Evolutionary conservation across 1,284 basidiomycete genomes (phyloP).

Genomic region (Tylopilus sp.): DNA sequence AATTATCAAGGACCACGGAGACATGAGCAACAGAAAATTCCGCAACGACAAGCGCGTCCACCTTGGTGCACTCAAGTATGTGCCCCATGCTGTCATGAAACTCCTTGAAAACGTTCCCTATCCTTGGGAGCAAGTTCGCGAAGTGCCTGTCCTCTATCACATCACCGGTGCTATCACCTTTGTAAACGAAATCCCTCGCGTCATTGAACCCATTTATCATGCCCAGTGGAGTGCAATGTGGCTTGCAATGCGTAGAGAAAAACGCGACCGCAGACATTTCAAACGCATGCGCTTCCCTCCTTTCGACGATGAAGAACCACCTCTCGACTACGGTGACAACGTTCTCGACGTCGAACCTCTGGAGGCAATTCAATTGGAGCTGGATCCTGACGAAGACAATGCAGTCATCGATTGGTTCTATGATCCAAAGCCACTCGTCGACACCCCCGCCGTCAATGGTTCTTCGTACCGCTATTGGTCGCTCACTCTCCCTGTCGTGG

Average conservation of each 20-base stretch:
- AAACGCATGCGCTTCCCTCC: constrained; percentile 99
- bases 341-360: constrained; percentile 97
- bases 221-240: constrained; percentile 99
- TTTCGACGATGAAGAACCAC: constrained; percentile 99
- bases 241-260: constrained; percentile 98
- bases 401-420: constrained; percentile 99
- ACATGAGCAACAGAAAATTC: constrained; percentile 97
- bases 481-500: constrained; percentile 90
- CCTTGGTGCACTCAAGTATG: constrained; percentile 96
- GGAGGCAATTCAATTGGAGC: constrained; percentile 96
- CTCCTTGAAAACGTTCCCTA: constrained; percentile 98
- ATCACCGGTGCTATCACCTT: constrained; percentile 99
- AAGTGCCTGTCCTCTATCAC: constrained; percentile 95
- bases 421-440: constrained; percentile 91
- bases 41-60: constrained; percentile 99
- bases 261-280: constrained; percentile 97
- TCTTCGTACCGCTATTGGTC: constrained; percentile 94
- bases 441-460: constrained; percentile 88
- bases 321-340: constrained; percentile 98
- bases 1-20: constrained; percentile 97
- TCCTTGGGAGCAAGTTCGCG: constrained; percentile 99
- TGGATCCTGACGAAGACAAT: constrained; percentile 90
- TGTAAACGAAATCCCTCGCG: constrained; percentile 95
- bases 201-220: constrained; percentile 97
- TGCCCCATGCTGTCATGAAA: constrained; percentile 99